phyloP scores from a whole-genome alignment of 257 asterid genomes.

The Solanum commersonii region DNA sequence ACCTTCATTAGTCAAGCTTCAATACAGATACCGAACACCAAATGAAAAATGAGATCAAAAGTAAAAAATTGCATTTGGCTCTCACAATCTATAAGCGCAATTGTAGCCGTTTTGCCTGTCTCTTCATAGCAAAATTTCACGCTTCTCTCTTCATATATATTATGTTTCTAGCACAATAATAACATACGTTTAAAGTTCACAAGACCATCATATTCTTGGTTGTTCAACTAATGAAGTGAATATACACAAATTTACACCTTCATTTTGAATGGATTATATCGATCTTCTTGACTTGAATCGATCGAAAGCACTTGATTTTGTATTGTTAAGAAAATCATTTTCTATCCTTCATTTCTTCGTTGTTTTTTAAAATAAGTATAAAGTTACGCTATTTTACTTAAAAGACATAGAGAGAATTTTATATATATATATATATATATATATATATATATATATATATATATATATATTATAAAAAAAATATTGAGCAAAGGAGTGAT shows the following conservation, averaged over 20 bases:
- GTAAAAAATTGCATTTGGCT: neutral
- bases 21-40: too few relatives aligned
- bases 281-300: neutral
- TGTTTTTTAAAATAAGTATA: neutral
- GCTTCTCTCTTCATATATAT: neutral
- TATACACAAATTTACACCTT: neutral
- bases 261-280: neutral
- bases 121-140: neutral
- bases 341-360: neutral
- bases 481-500: neutral
- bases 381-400: neutral
- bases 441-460: too few relatives aligned
- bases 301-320: neutral
- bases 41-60: neutral
- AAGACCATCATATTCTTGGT: neutral
- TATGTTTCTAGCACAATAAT: neutral
- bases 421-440: too few relatives aligned
- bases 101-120: neutral
- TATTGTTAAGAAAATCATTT: neutral
- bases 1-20: too few relatives aligned
- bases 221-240: too few relatives aligned
- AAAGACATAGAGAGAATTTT: neutral
- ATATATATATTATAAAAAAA: too few relatives aligned
- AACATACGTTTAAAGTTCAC: neutral
- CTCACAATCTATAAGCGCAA: neutral